These are phyloP conservation scores for Picea abies DNA, from an alignment of 83 land plant genomes.

Conservation along the genomic window DNA sequence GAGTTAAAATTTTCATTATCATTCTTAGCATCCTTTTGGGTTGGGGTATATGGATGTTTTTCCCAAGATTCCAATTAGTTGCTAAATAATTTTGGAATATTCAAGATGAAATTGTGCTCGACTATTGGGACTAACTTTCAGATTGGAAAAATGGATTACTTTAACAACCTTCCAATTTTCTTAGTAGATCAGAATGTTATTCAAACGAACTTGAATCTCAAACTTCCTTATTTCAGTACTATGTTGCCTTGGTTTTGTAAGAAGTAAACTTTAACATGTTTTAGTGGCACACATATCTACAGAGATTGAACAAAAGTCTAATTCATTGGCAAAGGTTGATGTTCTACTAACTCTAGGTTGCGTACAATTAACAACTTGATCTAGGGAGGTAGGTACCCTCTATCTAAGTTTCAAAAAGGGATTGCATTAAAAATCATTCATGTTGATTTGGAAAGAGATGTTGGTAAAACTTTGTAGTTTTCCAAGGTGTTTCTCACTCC, in stretches of 20 bases:
- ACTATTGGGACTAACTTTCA: background rate
- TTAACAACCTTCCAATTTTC: background rate
- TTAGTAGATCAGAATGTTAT: background rate
- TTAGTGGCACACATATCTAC: background rate
- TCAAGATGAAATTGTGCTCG: background rate
- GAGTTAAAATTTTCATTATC: background rate
- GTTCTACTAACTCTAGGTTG: too few species aligned
- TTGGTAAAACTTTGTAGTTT: too few species aligned
- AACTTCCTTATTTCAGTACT: background rate
- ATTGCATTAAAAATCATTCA: too few species aligned
- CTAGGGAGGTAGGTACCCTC: too few species aligned
- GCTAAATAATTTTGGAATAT: background rate
- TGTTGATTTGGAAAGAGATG: too few species aligned
- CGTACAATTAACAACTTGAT: too few species aligned
- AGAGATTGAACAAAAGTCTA: too few species aligned
- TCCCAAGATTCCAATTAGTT: background rate
- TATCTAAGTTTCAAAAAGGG: too few species aligned
- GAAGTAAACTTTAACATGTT: background rate
- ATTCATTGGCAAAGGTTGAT: too few species aligned
- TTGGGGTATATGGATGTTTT: constrained; percentile 2
- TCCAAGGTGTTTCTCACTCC: too few species aligned
- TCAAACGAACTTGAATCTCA: background rate
- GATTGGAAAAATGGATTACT: background rate
- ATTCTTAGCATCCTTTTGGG: background rate
- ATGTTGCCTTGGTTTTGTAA: background rate